Evolutionary conservation across 257 asterid species (phyloP), one percentile per base, ranked within the genome.

Genomic region (Plantago major): DNA sequence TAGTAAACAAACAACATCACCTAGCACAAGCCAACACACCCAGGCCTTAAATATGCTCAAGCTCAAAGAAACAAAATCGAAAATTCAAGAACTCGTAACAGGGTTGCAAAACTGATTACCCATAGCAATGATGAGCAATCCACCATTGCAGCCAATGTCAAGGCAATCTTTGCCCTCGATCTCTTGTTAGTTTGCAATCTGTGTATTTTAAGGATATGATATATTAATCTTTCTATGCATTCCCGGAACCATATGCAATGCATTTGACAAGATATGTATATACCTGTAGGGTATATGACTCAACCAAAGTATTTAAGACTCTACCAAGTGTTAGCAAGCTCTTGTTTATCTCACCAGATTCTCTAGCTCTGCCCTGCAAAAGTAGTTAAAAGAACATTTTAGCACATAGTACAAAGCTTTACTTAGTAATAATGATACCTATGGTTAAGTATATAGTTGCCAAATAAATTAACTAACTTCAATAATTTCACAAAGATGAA

Each of bases 281-380:
- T 76, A 89, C 99, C 99, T 93, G 66, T 93, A 93, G 10, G 99
- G 99, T 48, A 93, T 69, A 75, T 93, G 99, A 68, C 94, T 93
- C 99, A 68, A 87, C 99, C 79, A 93, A 75, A 70, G 99, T 87
- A 73, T 89, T 93, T 77, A 93, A 89, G 54, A 85, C 90, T 58
- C 99, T 90, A 44, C 99, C 99, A 60, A 93, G 96, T 18, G 97
- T 93, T 71, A 93, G 80, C 89, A 93, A 80, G 79, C 99, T 93
- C 83, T 93, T 93, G 84, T 93, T 93, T 74, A 93, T 93, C 73
- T 93, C 99, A 64, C 99, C 99, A 15, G 99, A 97, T 82, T 93
- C 99, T 82, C 99, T 87, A 58, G 99, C 99, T 81, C 99, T 83
- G 11, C 99, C 97, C 99, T 93, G 87, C 45, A 66, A 80, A 73